Percentiles rank a stretch among this genome's conserved stretches.
phyloP scores from a whole-genome alignment of 306 rosid genomes.

The Psophocarpus tetragonolobus region DNA sequence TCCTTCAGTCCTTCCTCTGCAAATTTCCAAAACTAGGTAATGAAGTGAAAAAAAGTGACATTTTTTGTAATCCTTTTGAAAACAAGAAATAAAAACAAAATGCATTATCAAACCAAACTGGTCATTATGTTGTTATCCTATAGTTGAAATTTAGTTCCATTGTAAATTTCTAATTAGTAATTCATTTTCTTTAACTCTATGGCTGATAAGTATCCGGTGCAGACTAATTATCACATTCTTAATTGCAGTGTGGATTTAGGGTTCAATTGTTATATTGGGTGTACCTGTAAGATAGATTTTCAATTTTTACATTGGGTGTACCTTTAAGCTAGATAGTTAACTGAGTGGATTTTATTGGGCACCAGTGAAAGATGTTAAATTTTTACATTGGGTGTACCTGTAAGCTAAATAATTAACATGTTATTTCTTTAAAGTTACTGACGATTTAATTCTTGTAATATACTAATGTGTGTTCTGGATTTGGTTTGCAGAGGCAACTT shows the following conservation, averaged over 20 bases:
- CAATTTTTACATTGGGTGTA: too few species aligned
- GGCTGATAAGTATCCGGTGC: not conserved
- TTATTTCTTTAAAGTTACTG: not conserved
- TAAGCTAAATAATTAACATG: not conserved
- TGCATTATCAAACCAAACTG: not conserved
- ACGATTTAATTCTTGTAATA: not conserved
- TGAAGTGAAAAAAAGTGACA: not conserved
- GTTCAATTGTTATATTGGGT: too few species aligned
- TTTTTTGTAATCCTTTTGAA: not conserved
- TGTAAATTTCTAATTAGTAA: not conserved
- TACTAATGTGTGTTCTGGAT: slow-evolving; percentile 27
- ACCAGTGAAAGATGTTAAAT: not conserved
- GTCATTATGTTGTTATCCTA: not conserved
- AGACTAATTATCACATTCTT: not conserved
- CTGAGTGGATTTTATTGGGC: not conserved
- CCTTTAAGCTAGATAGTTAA: not conserved
- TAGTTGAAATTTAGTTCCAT: not conserved
- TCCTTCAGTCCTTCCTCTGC: not conserved
- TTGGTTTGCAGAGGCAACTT: slow-evolving; percentile 79
- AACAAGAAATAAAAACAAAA: not conserved
- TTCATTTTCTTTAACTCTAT: not conserved
- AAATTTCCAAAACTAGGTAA: not conserved
- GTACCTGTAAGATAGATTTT: too few species aligned
- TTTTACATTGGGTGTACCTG: not conserved
- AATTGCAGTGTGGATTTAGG: slow-evolving; percentile 3